phyloP scores from a whole-genome alignment of 176 grass and related monocot species.

The Microstegium vimineum region DNA sequence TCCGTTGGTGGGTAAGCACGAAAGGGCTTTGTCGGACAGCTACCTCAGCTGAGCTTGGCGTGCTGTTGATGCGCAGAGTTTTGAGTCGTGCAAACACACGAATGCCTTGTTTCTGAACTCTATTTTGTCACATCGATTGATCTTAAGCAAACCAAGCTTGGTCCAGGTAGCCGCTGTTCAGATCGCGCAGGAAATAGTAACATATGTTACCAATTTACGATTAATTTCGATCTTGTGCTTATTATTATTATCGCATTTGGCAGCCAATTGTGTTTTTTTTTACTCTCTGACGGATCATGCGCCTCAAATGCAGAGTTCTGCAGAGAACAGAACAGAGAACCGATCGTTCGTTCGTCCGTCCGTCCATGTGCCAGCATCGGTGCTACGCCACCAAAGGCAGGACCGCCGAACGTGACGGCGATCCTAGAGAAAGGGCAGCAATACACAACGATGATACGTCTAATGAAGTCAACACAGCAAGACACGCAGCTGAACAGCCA shows the following conservation, averaged over 20 bases:
- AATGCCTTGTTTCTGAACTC: not conserved
- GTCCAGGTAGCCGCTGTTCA: not conserved
- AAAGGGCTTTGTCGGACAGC: not conserved
- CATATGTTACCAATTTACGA: no score
- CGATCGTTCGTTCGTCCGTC: no score
- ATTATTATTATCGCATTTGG: no score
- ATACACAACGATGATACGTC: conserved; percentile 63
- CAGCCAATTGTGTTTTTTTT: no score
- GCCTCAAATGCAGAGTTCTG: not conserved
- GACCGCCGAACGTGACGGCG: conserved; percentile 68
- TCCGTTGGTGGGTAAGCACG: not conserved
- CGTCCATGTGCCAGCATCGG: not conserved
- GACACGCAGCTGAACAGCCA: conserved; percentile 75
- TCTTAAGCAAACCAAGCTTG: not conserved
- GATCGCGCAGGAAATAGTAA: no score
- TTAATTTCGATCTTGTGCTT: no score
- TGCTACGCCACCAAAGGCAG: conserved; percentile 15
- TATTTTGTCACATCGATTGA: not conserved
- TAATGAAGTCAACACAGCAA: conserved; percentile 63
- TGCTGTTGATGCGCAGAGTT: not conserved
- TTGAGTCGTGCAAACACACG: not conserved
- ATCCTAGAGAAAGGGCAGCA: conserved; percentile 59
- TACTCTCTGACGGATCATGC: no score
- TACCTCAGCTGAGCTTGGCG: not conserved
- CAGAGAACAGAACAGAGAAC: not conserved